Base-by-base conservation (phyloP, 441 rosid species). In the Euphorbia schlechtendalii region DNA sequence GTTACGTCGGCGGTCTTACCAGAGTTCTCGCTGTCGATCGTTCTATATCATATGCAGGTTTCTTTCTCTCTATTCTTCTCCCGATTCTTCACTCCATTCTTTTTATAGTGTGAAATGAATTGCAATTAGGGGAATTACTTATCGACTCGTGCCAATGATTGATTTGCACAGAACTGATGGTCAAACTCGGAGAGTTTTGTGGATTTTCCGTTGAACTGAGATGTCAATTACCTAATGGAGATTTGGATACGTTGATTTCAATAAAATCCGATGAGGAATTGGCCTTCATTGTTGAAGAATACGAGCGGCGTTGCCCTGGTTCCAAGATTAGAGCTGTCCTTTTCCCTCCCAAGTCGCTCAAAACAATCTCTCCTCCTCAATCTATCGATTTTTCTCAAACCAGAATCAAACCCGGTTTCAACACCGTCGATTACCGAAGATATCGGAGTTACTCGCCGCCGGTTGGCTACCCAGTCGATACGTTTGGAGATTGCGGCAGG, bases 1-100 rank as follows among this genome's bases (percentile, higher is more conserved):
- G 98, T 45, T 92, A 92, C 73, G 81, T 78, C 46, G 96, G 96
- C 41, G 96, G 98, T n/a, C 64, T 77, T 70, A 92, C 96, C 64
- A 76, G 96, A 64, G 84, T 86, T 55, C 84, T 90, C 15, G 65
- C 96, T 64, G 90, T 90, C 64, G 77, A 78, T 51, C 86, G 82
- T 18, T 76, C 93, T 52, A 63, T 88, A 21, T 82, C 90, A 13
- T 83, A 51, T 61, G 41, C 92, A 65, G 97, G 95, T 87, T 57
- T 1, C 67, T 64, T 53, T 18, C 3, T 45, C 2, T 21, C 49
- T 27, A n/a, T n/a, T n/a, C n/a, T 1, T 10, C n/a, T 48, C 8
- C 18, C 56, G 14, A 1, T 21, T 52, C 5, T 18, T n/a, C n/a
- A n/a, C n/a, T n/a, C n/a, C n/a, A n/a, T n/a, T n/a, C n/a, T n/a